These are phyloP conservation scores for Orbilia blumenaviensis DNA, from an alignment of 2,329 filamentous ascomycete genomes.

Conservation along the genomic window DNA sequence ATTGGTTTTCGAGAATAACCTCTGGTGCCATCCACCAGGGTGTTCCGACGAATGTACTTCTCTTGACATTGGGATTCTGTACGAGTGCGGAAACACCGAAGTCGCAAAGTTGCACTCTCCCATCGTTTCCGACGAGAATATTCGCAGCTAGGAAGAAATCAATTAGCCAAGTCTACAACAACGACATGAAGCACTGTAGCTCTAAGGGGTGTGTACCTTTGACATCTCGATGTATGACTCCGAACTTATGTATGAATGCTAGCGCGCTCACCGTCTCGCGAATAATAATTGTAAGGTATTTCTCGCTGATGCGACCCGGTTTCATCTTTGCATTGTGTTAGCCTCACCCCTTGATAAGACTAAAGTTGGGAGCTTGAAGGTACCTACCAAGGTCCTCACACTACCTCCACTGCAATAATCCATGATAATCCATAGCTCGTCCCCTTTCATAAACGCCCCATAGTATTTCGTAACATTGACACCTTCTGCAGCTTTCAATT, in stretches of 20 bases:
- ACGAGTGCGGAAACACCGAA: constrained; percentile 84
- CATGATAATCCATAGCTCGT: constrained; percentile 86
- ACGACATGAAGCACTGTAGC: constrained; percentile 4
- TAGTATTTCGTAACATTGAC: constrained; percentile 83
- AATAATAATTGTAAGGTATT: constrained; percentile 74
- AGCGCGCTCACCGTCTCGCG: constrained; percentile 74
- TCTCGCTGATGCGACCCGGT: constrained; percentile 73
- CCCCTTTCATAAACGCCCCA: constrained; percentile 78
- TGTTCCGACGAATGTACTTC: constrained; percentile 82
- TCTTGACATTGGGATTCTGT: constrained; percentile 78
- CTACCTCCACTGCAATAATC: constrained; percentile 87
- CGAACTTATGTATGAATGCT: constrained; percentile 73
- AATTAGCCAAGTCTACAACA: not conserved
- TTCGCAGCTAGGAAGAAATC: constrained; percentile 68
- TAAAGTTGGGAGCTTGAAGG: constrained; percentile 56
- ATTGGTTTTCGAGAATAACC: constrained; percentile 70
- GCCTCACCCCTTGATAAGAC: constrained; percentile 61
- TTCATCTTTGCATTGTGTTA: constrained; percentile 68
- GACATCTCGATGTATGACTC: constrained; percentile 76
- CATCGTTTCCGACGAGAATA: constrained; percentile 79
- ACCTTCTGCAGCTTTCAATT: constrained; percentile 77
- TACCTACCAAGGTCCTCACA: constrained; percentile 72
- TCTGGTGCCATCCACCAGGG: constrained; percentile 89
- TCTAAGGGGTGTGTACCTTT: constrained; percentile 68
- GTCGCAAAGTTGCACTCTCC: constrained; percentile 81